Percentiles rank a stretch among this genome's conserved stretches.
Evolutionary conservation across 1,284 basidiomycete species (phyloP).

Genomic region (Pterula multifida): DNA sequence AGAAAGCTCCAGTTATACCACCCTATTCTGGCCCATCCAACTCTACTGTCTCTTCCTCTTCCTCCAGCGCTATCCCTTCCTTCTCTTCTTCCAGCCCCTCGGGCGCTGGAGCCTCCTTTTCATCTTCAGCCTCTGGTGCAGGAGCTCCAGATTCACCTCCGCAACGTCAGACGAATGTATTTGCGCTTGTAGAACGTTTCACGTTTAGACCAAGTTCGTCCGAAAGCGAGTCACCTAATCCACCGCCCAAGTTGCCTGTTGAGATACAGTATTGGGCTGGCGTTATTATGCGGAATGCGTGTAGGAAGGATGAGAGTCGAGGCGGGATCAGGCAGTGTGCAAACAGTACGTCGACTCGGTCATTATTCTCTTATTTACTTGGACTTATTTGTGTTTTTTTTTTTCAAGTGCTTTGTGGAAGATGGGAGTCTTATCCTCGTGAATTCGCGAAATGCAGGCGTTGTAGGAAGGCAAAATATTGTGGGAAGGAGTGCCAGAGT

Average conservation of each 20-base stretch:
- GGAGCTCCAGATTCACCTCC: constrained; percentile 15
- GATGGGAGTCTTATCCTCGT: constrained; percentile 87
- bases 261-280: constrained; percentile 99
- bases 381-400: constrained; percentile 3
- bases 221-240: constrained; percentile 61
- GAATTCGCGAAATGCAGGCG: constrained; percentile 96
- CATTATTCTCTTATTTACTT: background rate
- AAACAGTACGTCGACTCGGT: constrained; percentile 51
- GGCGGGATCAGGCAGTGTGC: constrained; percentile 97
- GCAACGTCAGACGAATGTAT: constrained; percentile 78
- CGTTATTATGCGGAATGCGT: constrained; percentile 98
- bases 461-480: constrained; percentile 97
- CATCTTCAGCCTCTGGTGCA: background rate
- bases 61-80: background rate
- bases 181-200: constrained; percentile 92
- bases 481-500: constrained; percentile 95
- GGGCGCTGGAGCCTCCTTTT: background rate
- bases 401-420: constrained; percentile 76
- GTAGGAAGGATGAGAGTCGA: constrained; percentile 87
- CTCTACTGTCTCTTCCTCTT: constrained; percentile 7
- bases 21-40: constrained; percentile 6
- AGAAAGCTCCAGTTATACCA: background rate
- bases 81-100: background rate
- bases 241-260: constrained; percentile 62
- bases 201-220: constrained; percentile 84